Base-by-base conservation (phyloP, 2,329 filamentous ascomycete species). In the Thermochaetoides dissita region DNA sequence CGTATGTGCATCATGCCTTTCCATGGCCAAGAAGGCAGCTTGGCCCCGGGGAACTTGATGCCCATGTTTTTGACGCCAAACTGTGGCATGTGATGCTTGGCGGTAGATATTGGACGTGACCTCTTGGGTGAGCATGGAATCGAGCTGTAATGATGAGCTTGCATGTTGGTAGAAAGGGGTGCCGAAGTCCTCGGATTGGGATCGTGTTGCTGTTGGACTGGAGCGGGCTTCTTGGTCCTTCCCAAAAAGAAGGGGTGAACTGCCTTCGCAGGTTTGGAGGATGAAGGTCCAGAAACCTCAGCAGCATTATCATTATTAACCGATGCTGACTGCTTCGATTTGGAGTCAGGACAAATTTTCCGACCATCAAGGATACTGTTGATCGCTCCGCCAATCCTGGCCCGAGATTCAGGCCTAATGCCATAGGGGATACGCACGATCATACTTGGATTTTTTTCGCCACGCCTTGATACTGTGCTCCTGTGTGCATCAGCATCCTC, bases 1-100 rank as follows among this genome's bases (percentile, higher is more conserved):
- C 79, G 72, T 35, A 87, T 61, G 57, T 86, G 82, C 1, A 68
- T 61, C 55, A 75, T 76, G 6, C 67, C 80, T 48, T 69, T 68
- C 38, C 74, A 71, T 33, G 84, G 84, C 80, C 84, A 91, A n/a
- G 75, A 66, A 3, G 84, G 73, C 41, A 83, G 68, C 47, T 67
- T 64, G 7, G 79, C 68, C 2, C 81, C 83, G 0, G 79, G 75
- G n/a, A 81, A 67, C 52, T 75, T 84, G 5, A 75, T 53, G 0
- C 63, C 65, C 3, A 58, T 52, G 5, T 64, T 63, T 42, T 61
- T 68, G 28, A 58, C 53, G 3, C 71, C 67, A 45, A 72, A 68
- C 9, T 63, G 60, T 0, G 66, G 62, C 10, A 62, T 44, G 12
- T 59, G 60, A 10, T 38, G 11, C 33, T 53, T 57, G 3, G 59